phyloP scores from a whole-genome alignment of 2,329 filamentous ascomycete genomes.

The Pezicula radicicola region DNA sequence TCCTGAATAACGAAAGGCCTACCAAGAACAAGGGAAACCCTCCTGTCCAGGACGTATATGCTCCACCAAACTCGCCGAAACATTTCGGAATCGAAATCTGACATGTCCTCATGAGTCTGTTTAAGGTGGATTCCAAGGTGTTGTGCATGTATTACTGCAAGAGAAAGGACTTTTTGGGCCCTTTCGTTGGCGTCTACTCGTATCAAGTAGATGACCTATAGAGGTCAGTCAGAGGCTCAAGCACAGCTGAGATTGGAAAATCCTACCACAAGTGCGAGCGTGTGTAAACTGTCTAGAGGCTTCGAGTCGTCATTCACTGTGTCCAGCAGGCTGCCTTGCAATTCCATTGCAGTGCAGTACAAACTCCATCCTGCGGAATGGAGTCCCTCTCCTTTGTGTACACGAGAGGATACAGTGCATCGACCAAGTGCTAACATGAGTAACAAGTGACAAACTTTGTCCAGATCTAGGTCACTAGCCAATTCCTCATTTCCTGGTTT shows the following conservation, averaged over 20 bases:
- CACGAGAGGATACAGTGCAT: neutral
- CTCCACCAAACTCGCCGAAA: neutral
- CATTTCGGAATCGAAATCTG: neutral
- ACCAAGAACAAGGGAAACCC: neutral
- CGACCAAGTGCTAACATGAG: neutral
- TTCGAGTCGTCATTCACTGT: neutral
- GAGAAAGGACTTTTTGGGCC: neutral
- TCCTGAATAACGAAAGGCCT: neutral
- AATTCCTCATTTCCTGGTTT: neutral
- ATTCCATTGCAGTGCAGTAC: neutral
- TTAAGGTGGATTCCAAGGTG: neutral
- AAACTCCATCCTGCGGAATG: neutral
- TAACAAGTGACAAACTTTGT: neutral
- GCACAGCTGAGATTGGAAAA: neutral
- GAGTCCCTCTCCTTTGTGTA: neutral
- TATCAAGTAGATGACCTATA: neutral
- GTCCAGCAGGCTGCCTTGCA: neutral
- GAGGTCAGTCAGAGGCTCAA: neutral
- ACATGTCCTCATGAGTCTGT: neutral
- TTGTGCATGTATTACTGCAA: neutral
- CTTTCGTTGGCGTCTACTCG: neutral
- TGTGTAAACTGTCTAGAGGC: neutral
- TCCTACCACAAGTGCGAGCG: neutral
- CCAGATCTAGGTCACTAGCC: neutral
- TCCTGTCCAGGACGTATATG: neutral